Base-by-base conservation (phyloP, 139 green algal species). In the Volvox reticuliferus region DNA sequence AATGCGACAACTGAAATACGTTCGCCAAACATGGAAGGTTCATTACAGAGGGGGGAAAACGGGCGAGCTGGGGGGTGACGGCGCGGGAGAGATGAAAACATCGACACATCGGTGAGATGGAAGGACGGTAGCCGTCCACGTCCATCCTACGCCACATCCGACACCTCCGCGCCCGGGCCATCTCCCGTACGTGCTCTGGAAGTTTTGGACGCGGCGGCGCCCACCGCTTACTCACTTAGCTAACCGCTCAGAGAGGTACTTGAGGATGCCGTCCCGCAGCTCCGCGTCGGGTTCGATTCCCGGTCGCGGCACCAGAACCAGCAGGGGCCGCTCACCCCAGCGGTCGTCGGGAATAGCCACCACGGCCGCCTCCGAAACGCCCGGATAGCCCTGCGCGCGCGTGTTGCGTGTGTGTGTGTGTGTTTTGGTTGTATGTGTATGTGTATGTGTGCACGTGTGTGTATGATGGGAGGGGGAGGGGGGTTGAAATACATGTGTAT, bases 261-360 rank as follows among this genome's bases (percentile, higher is more conserved):
- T 33, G 55, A 93, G 55, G 32, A 93, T 32, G 0, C 55, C 37
- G 24, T 93, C 91, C 35, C 73, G 62, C 18, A 88, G 79, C 82
- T 81, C 75, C n/a, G 62, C 83, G 35, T 77, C 83, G 28, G 61
- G 24, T 76, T 92, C 87, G 36, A 86, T 50, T 0, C 87, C 87
- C 12, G 75, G 87, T 35, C 62, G 22, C 22, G 91, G 79, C 65
- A 96, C 95, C 61, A 97, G 92, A 37, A 98, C 85, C 62, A 98
- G 95, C 93, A 98, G 91, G 16, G 97, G 97, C 21, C 97, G 93
- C 94, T 98, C 97, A 9, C 89, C 92, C 96, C 96, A 98, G 71
- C 96, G 97, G 1, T 87, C 36, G 67, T 97, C 78, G 0, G 96
- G 94, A 24, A 97, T 93, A 61, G 88, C 96, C 32, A 98, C 94